phyloP scores from a whole-genome alignment of 176 grass and related monocot genomes.

The Coix lacrymajobi region DNA sequence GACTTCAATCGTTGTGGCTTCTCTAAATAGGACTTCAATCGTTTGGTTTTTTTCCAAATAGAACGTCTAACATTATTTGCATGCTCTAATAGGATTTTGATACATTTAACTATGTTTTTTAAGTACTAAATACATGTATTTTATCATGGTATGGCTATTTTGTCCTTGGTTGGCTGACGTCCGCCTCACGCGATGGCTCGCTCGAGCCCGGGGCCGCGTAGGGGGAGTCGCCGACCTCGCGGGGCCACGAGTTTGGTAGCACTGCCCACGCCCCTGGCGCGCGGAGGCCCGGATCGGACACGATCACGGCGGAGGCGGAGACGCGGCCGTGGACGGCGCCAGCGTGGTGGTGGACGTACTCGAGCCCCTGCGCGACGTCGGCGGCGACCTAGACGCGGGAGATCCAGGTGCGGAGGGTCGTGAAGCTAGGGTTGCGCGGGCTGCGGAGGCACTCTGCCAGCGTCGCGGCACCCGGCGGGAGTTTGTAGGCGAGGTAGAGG shows the following conservation, averaged over 20 bases:
- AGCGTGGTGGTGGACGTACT: constrained; percentile 68
- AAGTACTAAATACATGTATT: too few species aligned
- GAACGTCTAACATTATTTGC: too few species aligned
- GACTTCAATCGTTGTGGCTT: too few species aligned
- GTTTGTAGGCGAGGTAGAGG: constrained; percentile 70
- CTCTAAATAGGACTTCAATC: too few species aligned
- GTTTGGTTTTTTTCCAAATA: too few species aligned
- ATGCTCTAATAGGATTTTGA: too few species aligned
- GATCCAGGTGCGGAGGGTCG: constrained; percentile 47
- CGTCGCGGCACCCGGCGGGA: constrained; percentile 25
- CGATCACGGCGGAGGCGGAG: constrained; percentile 34
- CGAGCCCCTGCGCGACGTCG: constrained; percentile 61
- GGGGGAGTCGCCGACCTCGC: not conserved
- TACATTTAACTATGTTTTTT: too few species aligned
- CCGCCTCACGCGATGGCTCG: constrained; percentile 25
- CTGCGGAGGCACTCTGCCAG: constrained; percentile 55
- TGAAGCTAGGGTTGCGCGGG: constrained; percentile 40
- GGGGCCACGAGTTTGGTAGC: constrained; percentile 20
- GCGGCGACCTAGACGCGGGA: constrained; percentile 49
- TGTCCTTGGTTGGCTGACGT: too few species aligned
- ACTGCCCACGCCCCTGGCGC: constrained; percentile 44
- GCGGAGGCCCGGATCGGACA: constrained; percentile 50
- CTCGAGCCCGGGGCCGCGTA: constrained; percentile 19
- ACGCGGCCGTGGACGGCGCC: constrained; percentile 44
- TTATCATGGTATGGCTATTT: too few species aligned